Conservation (phyloP, 352 stramenopile species). For the Globisporangium polare region DNA sequence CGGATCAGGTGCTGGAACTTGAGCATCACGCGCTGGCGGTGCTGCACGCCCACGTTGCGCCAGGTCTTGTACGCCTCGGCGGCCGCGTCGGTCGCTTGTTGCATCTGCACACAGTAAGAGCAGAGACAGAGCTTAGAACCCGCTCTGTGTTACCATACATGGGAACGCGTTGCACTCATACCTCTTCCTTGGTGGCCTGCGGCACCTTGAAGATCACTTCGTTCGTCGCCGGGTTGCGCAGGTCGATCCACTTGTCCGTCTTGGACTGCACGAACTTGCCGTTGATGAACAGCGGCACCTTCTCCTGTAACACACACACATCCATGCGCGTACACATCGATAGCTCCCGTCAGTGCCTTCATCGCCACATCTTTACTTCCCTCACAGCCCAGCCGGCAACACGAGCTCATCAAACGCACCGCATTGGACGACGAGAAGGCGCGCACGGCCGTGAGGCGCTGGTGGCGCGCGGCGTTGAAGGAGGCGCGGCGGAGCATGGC, state of each 20-base stretch:
- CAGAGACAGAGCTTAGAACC: slow-evolving; percentile 1
- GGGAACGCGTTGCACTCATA: no score
- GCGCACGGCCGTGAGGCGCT: slow-evolving; percentile 17
- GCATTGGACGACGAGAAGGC: slow-evolving; percentile 35
- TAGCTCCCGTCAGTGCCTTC: background rate
- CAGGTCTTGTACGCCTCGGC: slow-evolving; percentile 90
- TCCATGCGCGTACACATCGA: background rate
- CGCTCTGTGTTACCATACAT: no score
- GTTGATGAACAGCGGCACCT: slow-evolving; percentile 89
- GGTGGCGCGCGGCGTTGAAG: slow-evolving; percentile 14
- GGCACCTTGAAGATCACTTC: slow-evolving; percentile 85
- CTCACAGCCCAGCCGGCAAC: background rate
- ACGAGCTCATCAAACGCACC: slow-evolving; percentile 15
- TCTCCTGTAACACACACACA: slow-evolving; percentile 29
- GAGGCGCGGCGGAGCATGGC: slow-evolving; percentile 13
- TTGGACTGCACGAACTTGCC: slow-evolving; percentile 91
- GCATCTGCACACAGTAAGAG: slow-evolving; percentile 50
- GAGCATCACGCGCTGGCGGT: slow-evolving; percentile 94
- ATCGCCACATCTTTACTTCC: background rate
- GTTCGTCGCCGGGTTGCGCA: slow-evolving; percentile 92
- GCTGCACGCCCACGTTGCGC: slow-evolving; percentile 92
- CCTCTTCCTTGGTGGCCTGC: slow-evolving; percentile 81
- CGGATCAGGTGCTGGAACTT: slow-evolving; percentile 95
- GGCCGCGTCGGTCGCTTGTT: slow-evolving; percentile 70
- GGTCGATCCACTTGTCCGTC: slow-evolving; percentile 89